phyloP scores from a whole-genome alignment of 306 rosid species.

The Ziziphus jujuba region DNA sequence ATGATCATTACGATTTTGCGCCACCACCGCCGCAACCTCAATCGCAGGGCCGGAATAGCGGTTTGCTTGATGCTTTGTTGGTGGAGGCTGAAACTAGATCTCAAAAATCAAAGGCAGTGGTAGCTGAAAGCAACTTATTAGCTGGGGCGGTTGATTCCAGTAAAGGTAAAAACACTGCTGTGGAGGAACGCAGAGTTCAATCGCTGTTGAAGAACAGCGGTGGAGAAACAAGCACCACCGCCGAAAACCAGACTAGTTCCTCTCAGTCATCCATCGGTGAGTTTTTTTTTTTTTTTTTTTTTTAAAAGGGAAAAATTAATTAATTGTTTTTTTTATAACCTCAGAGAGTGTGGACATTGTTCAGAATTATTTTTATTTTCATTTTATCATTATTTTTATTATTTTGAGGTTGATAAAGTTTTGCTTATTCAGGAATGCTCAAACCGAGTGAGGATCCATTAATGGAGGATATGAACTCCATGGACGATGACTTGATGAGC shows the following conservation, averaged over 20 bases:
- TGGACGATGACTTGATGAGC: slow-evolving; percentile 75
- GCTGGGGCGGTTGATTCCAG: slow-evolving; percentile 11
- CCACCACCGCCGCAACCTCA: slow-evolving; percentile 24
- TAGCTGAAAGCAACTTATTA: slow-evolving; percentile 19
- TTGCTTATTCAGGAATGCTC: slow-evolving; percentile 27
- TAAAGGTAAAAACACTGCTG: slow-evolving; percentile 35
- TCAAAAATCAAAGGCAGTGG: slow-evolving; percentile 29
- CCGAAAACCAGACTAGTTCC: no score
- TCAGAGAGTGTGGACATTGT: no score
- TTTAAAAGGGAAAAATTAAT: no score
- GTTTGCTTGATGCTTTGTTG: slow-evolving; percentile 59
- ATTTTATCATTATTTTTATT: no score
- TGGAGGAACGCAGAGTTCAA: slow-evolving; percentile 1
- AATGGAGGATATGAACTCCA: slow-evolving; percentile 40
- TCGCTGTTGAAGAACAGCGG: no score
- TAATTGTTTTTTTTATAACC: no score
- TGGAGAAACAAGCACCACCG: no score
- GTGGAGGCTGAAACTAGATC: slow-evolving; percentile 40
- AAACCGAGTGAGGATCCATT: slow-evolving; percentile 40
- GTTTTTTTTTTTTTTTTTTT: no score
- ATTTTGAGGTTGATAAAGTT: no score
- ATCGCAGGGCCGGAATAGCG: slow-evolving; percentile 37
- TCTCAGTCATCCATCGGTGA: no score
- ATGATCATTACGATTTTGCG: slow-evolving; percentile 19
- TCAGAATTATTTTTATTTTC: no score